phyloP scores from a whole-genome alignment of 2,329 filamentous ascomycete genomes.

The Aureobasidium sp. region DNA sequence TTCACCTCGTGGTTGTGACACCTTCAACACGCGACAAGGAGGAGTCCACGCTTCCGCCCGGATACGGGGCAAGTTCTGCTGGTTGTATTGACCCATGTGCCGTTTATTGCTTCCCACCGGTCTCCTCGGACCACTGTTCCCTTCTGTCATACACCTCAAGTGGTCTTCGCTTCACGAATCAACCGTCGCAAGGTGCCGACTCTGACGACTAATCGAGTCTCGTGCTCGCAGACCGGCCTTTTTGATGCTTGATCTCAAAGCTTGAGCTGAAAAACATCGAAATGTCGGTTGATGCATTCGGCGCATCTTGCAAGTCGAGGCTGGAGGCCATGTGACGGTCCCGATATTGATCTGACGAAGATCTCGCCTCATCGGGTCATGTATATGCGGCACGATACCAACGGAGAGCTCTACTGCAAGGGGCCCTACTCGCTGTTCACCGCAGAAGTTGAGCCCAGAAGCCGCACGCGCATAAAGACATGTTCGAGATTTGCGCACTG shows the following conservation, averaged over 20 bases:
- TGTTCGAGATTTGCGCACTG: not conserved
- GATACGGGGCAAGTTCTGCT: not conserved
- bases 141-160: not conserved
- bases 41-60: not conserved
- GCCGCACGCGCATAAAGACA: not conserved
- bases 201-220: not conserved
- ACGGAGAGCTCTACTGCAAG: not conserved
- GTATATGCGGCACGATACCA: not conserved
- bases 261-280: not conserved
- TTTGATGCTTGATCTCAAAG: not conserved
- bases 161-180: not conserved
- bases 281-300: not conserved
- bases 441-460: not conserved
- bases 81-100: not conserved
- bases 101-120: not conserved
- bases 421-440: not conserved
- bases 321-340: not conserved
- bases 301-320: not conserved
- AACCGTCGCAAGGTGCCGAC: not conserved
- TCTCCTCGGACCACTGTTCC: not conserved
- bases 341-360: not conserved
- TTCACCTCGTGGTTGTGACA: too few species aligned
- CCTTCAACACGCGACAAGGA: too few species aligned
- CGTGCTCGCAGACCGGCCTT: not conserved
- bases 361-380: not conserved